phyloP scores from a whole-genome alignment of 2,329 filamentous ascomycete species.

The Colletotrichum noveboracense region DNA sequence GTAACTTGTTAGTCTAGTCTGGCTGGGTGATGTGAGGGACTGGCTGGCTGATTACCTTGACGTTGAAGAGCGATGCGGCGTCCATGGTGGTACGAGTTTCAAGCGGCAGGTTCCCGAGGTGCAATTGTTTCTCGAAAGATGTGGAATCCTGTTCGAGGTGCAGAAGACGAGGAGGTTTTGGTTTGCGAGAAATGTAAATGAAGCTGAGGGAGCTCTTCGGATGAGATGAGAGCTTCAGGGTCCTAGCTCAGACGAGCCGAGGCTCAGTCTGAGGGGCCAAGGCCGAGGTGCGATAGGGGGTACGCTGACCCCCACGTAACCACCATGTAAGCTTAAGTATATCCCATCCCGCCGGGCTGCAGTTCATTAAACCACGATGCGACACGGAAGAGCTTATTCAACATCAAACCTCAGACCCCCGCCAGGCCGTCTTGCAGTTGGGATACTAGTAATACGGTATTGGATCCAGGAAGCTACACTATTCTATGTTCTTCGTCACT shows the following conservation, averaged over 20 bases:
- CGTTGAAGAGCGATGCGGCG: conserved; percentile 58
- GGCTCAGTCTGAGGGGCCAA: conserved; percentile 1
- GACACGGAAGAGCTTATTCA: not conserved
- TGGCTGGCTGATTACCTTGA: conserved; percentile 52
- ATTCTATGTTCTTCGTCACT: not conserved
- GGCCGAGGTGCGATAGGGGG: not conserved
- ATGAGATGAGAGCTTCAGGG: not conserved
- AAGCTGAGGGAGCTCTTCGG: not conserved
- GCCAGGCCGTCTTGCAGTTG: not conserved
- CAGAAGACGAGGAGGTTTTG: not conserved
- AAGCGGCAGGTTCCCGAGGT: not conserved
- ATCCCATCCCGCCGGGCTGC: not conserved
- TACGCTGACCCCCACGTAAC: not conserved
- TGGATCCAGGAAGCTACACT: not conserved
- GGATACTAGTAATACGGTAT: not conserved
- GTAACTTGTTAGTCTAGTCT: not conserved
- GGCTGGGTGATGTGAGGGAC: too few species aligned
- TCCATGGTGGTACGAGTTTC: conserved; percentile 50
- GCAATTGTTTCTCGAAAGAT: not conserved
- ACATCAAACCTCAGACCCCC: not conserved
- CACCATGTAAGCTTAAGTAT: not conserved
- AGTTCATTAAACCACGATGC: not conserved
- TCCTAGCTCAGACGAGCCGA: conserved; percentile 5
- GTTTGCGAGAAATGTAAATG: not conserved
- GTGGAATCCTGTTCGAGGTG: not conserved